Percentiles rank a stretch among this genome's conserved stretches.
phyloP scores from a whole-genome alignment of 805 yeast species.

The Metschnikowia lunata region DNA sequence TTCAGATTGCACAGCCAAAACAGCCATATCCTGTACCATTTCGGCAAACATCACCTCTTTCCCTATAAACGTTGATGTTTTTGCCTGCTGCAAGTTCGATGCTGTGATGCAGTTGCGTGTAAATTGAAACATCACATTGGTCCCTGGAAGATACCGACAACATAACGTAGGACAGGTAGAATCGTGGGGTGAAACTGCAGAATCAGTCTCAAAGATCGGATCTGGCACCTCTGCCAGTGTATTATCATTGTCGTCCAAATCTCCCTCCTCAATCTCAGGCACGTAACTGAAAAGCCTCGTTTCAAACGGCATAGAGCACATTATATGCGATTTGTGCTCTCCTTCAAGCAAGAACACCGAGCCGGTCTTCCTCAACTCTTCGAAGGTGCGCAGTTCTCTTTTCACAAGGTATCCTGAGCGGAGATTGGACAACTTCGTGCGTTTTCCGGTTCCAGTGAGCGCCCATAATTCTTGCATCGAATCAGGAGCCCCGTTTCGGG shows the following conservation, averaged over 20 bases:
- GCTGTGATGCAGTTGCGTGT: constrained; percentile 20
- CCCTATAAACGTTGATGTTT: neutral
- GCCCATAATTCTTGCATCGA: constrained; percentile 42
- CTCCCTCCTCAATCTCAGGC: constrained; percentile 19
- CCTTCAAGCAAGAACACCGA: constrained; percentile 16
- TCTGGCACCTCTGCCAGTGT: constrained; percentile 14
- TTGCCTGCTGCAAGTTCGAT: constrained; percentile 17
- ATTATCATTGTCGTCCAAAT: constrained; percentile 22
- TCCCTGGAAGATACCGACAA: constrained; percentile 10
- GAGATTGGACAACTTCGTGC: constrained; percentile 30
- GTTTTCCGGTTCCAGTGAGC: constrained; percentile 32
- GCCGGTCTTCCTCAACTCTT: constrained; percentile 28
- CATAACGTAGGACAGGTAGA: constrained; percentile 14
- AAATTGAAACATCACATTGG: constrained; percentile 24
- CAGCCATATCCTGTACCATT: constrained; percentile 2
- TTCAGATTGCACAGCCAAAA: neutral
- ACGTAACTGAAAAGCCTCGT: constrained; percentile 33
- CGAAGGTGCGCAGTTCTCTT: constrained; percentile 24
- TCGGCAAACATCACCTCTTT: constrained; percentile 7
- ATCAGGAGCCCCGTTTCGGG: constrained; percentile 16
- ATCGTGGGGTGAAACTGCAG: constrained; percentile 13
- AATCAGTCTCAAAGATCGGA: constrained; percentile 25
- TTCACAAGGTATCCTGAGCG: constrained; percentile 29
- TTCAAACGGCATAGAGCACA: constrained; percentile 37
- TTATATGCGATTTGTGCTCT: constrained; percentile 21